phyloP scores from a whole-genome alignment of 331 rosid genomes.

The Saraca asoca region DNA sequence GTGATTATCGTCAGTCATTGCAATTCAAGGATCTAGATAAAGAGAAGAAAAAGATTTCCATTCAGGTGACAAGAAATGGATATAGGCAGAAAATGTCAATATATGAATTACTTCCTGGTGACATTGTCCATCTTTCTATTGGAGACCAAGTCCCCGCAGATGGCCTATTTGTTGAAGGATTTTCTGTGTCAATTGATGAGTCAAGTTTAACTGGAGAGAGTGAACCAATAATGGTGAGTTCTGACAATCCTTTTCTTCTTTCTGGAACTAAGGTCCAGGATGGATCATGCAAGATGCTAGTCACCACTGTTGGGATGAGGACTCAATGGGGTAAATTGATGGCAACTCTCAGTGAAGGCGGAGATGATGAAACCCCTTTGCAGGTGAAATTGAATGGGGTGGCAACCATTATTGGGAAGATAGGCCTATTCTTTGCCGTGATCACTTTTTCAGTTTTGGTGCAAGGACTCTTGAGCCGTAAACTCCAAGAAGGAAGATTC shows the following conservation, averaged over 20 bases:
- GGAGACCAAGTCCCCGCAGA: slow-evolving; percentile 98
- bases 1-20: slow-evolving; percentile 91
- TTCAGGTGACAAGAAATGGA: slow-evolving; percentile 88
- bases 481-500: slow-evolving; percentile 60
- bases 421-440: slow-evolving; percentile 84
- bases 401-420: slow-evolving; percentile 91
- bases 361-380: slow-evolving; percentile 95
- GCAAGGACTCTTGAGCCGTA: slow-evolving; percentile 67
- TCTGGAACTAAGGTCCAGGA: slow-evolving; percentile 97
- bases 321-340: slow-evolving; percentile 98
- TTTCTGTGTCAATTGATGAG: slow-evolving; percentile 80
- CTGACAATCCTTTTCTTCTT: slow-evolving; percentile 81
- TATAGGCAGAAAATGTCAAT: slow-evolving; percentile 93
- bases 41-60: slow-evolving; percentile 88
- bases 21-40: slow-evolving; percentile 97
- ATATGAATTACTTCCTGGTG: slow-evolving; percentile 93
- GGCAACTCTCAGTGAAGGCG: slow-evolving; percentile 97
- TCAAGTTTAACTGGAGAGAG: slow-evolving; percentile 98
- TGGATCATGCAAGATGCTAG: slow-evolving; percentile 92
- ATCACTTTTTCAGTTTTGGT: slow-evolving; percentile 84
- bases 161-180: slow-evolving; percentile 86
- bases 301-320: slow-evolving; percentile 94
- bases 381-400: slow-evolving; percentile 96
- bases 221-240: slow-evolving; percentile 74
- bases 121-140: slow-evolving; percentile 81